phyloP scores from a whole-genome alignment of 1,284 basidiomycete species.

The Testicularia cyperi region DNA sequence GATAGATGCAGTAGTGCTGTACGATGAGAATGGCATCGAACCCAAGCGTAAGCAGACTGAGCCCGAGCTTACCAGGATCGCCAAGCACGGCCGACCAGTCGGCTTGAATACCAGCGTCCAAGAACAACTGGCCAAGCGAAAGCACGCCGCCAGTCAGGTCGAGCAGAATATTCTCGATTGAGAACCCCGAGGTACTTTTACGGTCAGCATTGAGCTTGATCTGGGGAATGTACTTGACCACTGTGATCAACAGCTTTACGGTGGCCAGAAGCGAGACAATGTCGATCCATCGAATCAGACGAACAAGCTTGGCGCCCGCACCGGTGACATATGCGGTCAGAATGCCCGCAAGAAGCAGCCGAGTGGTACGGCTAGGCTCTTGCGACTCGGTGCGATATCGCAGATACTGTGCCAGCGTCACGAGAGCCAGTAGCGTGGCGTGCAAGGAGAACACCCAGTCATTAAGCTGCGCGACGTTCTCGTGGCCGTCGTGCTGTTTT shows the following conservation, averaged over 20 bases:
- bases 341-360: slow-evolving; percentile 1
- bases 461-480: slow-evolving; percentile 44
- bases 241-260: slow-evolving; percentile 60
- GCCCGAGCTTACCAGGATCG: slow-evolving; percentile 58
- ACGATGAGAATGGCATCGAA: slow-evolving; percentile 61
- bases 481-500: slow-evolving; percentile 21
- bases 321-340: slow-evolving; percentile 7
- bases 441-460: slow-evolving; percentile 43
- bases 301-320: slow-evolving; percentile 4
- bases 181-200: slow-evolving; percentile 60
- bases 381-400: background rate
- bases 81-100: slow-evolving; percentile 54
- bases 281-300: slow-evolving; percentile 20
- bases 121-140: slow-evolving; percentile 47
- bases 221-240: slow-evolving; percentile 59
- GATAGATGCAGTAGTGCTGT: slow-evolving; percentile 61
- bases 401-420: slow-evolving; percentile 11
- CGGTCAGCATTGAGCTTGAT: slow-evolving; percentile 58
- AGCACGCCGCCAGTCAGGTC: slow-evolving; percentile 60
- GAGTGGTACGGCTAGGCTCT: too few relatives aligned
- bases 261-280: slow-evolving; percentile 48
- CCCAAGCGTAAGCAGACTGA: slow-evolving; percentile 58
- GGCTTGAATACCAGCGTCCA: slow-evolving; percentile 50
- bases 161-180: slow-evolving; percentile 61
- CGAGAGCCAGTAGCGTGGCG: slow-evolving; percentile 20